A percentile compares a stretch with the other conserved stretches of the same genome.
These are phyloP conservation scores for Porcisia hertigi DNA, from an alignment of 208 protist species.

Conservation along the genomic window DNA sequence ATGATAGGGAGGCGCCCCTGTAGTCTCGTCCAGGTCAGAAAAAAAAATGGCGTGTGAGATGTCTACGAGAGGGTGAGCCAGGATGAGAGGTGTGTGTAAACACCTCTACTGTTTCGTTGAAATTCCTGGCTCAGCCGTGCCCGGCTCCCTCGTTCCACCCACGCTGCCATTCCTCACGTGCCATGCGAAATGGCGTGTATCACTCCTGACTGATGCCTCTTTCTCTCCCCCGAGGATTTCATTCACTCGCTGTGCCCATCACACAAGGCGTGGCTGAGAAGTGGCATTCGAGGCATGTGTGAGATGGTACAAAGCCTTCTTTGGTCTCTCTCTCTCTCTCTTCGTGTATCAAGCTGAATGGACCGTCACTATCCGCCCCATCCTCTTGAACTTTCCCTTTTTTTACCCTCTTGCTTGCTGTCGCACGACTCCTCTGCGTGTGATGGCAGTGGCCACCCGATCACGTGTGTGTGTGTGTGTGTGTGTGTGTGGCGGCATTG, in stretches of 20 bases:
- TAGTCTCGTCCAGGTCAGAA: too few relatives aligned
- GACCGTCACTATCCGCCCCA: neutral
- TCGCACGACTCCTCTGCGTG: neutral
- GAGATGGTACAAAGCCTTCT: neutral
- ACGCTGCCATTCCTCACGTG: neutral
- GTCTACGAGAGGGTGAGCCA: too few relatives aligned
- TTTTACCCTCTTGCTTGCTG: neutral
- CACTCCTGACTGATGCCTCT: neutral
- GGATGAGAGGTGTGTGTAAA: too few relatives aligned
- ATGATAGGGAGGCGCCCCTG: too few relatives aligned
- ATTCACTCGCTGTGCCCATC: neutral
- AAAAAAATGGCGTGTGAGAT: too few relatives aligned
- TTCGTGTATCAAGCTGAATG: neutral
- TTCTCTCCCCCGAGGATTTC: neutral
- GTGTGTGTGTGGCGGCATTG: too few relatives aligned
- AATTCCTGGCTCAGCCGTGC: too few relatives aligned
- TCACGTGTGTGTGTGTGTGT: neutral
- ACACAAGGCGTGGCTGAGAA: neutral
- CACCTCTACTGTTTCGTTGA: too few relatives aligned
- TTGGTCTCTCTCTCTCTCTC: neutral
- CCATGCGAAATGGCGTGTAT: neutral
- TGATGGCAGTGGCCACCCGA: neutral
- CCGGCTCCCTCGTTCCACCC: neutral
- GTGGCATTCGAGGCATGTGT: neutral
- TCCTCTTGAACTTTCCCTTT: neutral